A percentile compares a stretch with the other conserved stretches of the same genome.
Evolutionary conservation across 805 yeast genomes (phyloP).

Genomic region (Komagataella phaffii): DNA sequence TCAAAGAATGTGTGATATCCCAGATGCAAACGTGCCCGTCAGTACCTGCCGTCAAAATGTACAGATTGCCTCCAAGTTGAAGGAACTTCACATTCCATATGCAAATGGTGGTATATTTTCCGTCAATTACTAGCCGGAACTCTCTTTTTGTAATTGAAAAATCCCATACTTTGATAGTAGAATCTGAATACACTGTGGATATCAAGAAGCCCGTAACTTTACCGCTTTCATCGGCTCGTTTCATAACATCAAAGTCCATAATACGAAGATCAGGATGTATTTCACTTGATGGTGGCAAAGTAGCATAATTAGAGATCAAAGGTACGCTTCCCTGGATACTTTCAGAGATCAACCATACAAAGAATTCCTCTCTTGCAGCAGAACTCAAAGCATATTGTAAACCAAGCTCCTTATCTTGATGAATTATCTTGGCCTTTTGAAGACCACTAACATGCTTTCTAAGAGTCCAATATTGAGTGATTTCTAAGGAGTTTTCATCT

Average conservation of each 20-base stretch:
- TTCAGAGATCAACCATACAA: conserved; percentile 54
- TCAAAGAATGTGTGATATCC: conserved; percentile 24
- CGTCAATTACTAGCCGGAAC: conserved; percentile 32
- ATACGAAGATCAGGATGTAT: conserved; percentile 74
- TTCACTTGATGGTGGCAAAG: conserved; percentile 37
- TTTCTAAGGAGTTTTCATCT: conserved; percentile 20
- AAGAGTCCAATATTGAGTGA: conserved; percentile 43
- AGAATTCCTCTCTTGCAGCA: conserved; percentile 83
- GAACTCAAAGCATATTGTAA: conserved; percentile 30
- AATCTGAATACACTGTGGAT: conserved; percentile 75
- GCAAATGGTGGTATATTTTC: conserved; percentile 63
- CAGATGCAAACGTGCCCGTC: conserved; percentile 70
- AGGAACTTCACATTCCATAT: conserved; percentile 48
- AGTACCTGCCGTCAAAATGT: conserved; percentile 54
- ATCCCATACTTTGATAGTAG: conserved; percentile 55
- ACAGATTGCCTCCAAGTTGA: conserved; percentile 11
- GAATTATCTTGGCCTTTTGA: conserved; percentile 57
- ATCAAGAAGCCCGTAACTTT: conserved; percentile 39
- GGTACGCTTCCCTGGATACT: conserved; percentile 20
- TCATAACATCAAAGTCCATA: conserved; percentile 56
- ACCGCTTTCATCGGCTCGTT: conserved; percentile 12
- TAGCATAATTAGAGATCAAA: conserved; percentile 32
- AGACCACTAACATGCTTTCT: conserved; percentile 84
- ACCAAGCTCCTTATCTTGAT: conserved; percentile 15
- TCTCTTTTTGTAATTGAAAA: conserved; percentile 22